Conservation (phyloP, 2,329 filamentous ascomycete genomes). For the Aspergillus sclerotialis region DNA sequence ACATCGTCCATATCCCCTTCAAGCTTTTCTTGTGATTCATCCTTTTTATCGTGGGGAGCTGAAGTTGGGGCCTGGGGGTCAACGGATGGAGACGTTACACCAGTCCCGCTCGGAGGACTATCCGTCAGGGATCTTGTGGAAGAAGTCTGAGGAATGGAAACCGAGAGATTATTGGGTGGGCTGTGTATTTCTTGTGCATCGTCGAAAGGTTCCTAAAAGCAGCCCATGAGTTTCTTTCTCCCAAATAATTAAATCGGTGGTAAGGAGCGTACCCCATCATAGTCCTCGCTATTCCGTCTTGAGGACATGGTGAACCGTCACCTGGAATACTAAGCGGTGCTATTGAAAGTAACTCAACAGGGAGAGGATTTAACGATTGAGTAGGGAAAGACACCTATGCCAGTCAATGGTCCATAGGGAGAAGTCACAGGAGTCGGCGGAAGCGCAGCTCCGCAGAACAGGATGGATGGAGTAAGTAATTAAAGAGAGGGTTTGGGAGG, state of each 20-base stretch:
- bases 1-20: conserved; percentile 17
- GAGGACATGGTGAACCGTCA: conserved; percentile 26
- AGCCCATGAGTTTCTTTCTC: conserved; percentile 7
- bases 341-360: too few species aligned
- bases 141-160: conserved; percentile 30
- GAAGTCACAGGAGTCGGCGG: conserved; percentile 1
- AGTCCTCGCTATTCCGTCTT: conserved; percentile 34
- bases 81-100: conserved; percentile 29
- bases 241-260: too few species aligned
- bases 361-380: too few species aligned
- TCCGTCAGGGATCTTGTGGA: conserved; percentile 58
- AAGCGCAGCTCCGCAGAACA: conserved; percentile 6
- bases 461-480: not conserved
- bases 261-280: conserved; percentile 33
- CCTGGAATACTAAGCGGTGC: not conserved
- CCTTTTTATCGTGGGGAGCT: conserved; percentile 15
- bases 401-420: not conserved
- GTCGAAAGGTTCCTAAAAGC: conserved; percentile 68
- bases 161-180: conserved; percentile 19
- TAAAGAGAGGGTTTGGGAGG: not conserved
- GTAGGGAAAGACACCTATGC: too few species aligned
- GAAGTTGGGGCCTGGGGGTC: conserved; percentile 24
- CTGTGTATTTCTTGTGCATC: conserved; percentile 56
- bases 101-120: conserved; percentile 34
- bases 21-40: conserved; percentile 8